A percentile compares a stretch with the other conserved stretches of the same genome.
These are phyloP conservation scores for Sporothrix pallida DNA, from an alignment of 2,329 filamentous ascomycete genomes.

Conservation along the genomic window DNA sequence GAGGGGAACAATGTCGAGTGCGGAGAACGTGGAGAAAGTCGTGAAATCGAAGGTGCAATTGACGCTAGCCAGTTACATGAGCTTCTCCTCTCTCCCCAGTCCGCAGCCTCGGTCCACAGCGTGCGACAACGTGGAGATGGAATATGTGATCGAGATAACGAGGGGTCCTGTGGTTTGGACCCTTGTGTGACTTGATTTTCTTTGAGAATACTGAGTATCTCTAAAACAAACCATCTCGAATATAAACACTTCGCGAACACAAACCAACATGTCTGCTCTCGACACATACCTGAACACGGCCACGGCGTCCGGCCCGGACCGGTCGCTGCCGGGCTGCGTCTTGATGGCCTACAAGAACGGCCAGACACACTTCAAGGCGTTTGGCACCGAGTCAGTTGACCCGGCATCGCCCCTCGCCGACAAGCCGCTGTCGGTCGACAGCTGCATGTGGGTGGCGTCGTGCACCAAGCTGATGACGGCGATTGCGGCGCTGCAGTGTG, in stretches of 20 bases:
- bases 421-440: conserved; percentile 8
- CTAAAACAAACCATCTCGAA: no score
- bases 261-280: neutral
- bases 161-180: neutral
- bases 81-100: no score
- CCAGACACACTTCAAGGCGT: conserved; percentile 11
- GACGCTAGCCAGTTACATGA: no score
- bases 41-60: no score
- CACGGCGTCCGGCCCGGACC: neutral
- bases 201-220: no score
- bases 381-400: conserved; percentile 20
- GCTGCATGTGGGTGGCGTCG: conserved; percentile 26
- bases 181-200: neutral
- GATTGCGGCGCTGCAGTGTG: conserved; percentile 12
- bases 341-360: conserved; percentile 10
- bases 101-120: neutral
- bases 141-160: neutral
- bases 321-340: conserved; percentile 3
- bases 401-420: neutral
- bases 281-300: neutral
- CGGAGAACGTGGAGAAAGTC: no score
- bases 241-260: neutral
- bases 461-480: conserved; percentile 26
- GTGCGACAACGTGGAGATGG: neutral
- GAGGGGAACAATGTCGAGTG: no score